Conservation (phyloP, 257 asterid species). For the Solanum okadae region DNA sequence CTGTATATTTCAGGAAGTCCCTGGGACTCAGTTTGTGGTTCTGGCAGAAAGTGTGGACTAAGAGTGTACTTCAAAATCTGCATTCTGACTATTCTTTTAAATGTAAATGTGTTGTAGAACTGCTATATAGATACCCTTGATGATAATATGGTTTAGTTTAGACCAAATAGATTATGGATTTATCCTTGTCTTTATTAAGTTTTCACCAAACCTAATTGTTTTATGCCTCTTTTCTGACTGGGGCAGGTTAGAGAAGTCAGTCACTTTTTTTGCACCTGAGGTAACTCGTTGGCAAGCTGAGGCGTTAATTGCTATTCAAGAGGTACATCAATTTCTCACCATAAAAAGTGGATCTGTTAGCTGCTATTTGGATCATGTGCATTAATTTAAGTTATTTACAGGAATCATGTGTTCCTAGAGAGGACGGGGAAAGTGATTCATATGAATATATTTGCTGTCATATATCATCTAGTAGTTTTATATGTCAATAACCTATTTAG, state of each 20-base stretch:
- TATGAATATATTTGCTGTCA: neutral
- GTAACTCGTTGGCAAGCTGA: conserved; percentile 84
- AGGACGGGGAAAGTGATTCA: neutral
- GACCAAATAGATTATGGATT: neutral
- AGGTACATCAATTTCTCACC: conserved; percentile 41
- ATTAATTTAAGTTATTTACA: neutral
- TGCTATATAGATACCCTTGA: neutral
- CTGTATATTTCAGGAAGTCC: neutral
- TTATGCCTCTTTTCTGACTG: neutral
- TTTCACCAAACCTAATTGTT: neutral
- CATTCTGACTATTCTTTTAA: neutral
- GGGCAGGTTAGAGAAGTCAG: conserved; percentile 69
- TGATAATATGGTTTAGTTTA: neutral
- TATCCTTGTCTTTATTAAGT: neutral
- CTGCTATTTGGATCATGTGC: neutral
- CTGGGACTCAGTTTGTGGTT: neutral
- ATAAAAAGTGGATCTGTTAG: neutral
- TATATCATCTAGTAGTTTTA: neutral
- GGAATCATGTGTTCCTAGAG: neutral
- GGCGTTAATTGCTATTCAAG: conserved; percentile 78
- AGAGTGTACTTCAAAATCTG: neutral
- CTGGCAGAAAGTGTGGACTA: neutral
- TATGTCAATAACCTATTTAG: neutral
- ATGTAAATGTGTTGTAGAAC: neutral
- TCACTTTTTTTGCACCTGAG: conserved; percentile 28